Conservation (phyloP, 1,284 basidiomycete species). For the Laetiporus sulphureus region DNA sequence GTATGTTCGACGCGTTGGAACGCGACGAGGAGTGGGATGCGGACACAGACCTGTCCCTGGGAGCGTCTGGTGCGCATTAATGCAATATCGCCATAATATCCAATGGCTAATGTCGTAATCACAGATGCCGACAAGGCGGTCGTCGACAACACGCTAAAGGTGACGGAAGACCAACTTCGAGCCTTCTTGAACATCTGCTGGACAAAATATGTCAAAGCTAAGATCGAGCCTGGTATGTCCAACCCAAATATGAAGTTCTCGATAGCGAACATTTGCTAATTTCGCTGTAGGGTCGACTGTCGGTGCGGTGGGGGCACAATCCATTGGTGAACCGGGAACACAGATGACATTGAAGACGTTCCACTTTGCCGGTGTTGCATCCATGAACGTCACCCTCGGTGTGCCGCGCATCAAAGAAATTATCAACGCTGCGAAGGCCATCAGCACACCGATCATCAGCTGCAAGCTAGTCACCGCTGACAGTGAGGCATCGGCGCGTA, state of each 20-base stretch:
- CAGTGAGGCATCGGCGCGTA: constrained; percentile 88
- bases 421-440: constrained; percentile 96
- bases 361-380: constrained; percentile 99
- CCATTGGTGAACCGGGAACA: constrained; percentile 98
- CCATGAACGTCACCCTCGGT: constrained; percentile 99
- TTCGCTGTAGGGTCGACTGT: constrained; percentile 77
- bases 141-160: constrained; percentile 88
- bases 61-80: constrained; percentile 53
- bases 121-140: constrained; percentile 60
- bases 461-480: constrained; percentile 85
- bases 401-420: constrained; percentile 99
- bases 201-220: constrained; percentile 88
- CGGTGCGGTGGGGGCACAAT: constrained; percentile 97
- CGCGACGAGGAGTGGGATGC: constrained; percentile 74
- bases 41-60: constrained; percentile 72
- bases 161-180: constrained; percentile 77
- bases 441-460: constrained; percentile 98
- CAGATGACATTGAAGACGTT: constrained; percentile 99
- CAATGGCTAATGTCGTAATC: background rate
- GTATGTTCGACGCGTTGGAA: constrained; percentile 82
- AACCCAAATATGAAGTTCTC: background rate
- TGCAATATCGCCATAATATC: background rate
- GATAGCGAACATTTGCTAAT: background rate
- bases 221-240: constrained; percentile 81
- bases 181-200: constrained; percentile 86